Percentiles rank a stretch among this genome's conserved stretches.
Evolutionary conservation across 2,329 filamentous ascomycete genomes (phyloP).

Genomic region (Aspergillus latus): DNA sequence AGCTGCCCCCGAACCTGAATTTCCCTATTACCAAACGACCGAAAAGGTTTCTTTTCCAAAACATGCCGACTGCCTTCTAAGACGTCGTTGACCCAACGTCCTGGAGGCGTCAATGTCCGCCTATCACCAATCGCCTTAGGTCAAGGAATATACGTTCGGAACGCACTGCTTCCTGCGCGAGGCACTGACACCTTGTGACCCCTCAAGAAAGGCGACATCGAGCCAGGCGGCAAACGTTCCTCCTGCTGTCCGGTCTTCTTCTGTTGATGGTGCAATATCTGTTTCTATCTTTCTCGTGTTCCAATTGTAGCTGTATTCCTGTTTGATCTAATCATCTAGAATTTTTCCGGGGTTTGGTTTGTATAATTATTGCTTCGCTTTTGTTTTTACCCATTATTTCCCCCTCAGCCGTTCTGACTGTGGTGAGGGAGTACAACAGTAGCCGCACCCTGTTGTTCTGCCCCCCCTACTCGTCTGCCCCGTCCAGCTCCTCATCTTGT

Average conservation of each 20-base stretch:
- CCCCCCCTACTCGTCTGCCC: constrained; percentile 17
- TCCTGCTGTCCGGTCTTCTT: neutral
- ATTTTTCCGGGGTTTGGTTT: constrained; percentile 7
- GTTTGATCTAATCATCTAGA: neutral
- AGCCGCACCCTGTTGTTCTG: constrained; percentile 24
- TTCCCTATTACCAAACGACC: neutral
- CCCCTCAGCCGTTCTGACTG: constrained; percentile 11
- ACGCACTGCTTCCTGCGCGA: constrained; percentile 21
- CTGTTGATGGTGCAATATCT: constrained; percentile 4
- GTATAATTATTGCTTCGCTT: constrained; percentile 7
- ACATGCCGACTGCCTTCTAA: constrained; percentile 18
- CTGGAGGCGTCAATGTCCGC: constrained; percentile 22
- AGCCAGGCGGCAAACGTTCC: constrained; percentile 17
- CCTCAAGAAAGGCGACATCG: constrained; percentile 10
- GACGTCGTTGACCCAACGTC: constrained; percentile 22
- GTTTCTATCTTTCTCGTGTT: constrained; percentile 5
- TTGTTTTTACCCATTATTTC: neutral
- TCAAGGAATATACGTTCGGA: constrained; percentile 19
- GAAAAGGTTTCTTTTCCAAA: constrained; percentile 13
- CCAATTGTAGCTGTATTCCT: neutral
- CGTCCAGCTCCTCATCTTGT: constrained; percentile 19
- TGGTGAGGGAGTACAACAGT: constrained; percentile 25
- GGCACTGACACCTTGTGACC: constrained; percentile 13
- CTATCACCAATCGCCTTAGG: constrained; percentile 19
- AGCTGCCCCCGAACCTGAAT: constrained; percentile 22